Base-by-base conservation (phyloP, 2,329 filamentous ascomycete genomes). In the Chaetomium globosum region DNA sequence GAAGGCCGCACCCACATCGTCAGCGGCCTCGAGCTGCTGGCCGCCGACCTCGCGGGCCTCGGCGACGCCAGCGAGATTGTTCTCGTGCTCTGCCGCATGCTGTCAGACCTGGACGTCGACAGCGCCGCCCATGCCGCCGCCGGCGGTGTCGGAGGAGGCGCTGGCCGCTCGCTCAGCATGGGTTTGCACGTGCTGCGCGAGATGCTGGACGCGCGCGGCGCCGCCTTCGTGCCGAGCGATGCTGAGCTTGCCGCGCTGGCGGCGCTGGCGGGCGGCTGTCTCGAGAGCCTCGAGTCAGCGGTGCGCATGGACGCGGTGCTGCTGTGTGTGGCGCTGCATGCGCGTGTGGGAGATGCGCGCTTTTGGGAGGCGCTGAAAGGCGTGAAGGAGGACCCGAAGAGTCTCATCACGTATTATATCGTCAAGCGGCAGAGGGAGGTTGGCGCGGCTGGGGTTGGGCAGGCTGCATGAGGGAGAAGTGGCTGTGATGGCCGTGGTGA, bases 361-460 rank as follows among this genome's bases (percentile, higher is more conserved):
- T 93, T 93, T 74, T 94, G 90, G 90, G 83, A 83, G 39, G 82
- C 83, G 28, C 80, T 93, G 71, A 85, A 81, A 64, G 83, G 79
- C 10, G 82, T 90, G 36, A 84, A 85, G 73, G 89, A 92, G 69
- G 89, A 91, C 69, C 86, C 89, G 26, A 86, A 92, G 80, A 92
- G 88, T 70, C 76, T 93, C 67, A 87, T 93, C 71, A 93, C 89
- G 10, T 93, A 93, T 74, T 93, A 93, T 75, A 89, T 93, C 72
- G 90, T 90, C 49, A 89, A 89, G 81, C 82, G 83, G 74, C 86
- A 89, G 76, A 79, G 86, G 60, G 87, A 89, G 76, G 58, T 30
- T 36, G 51, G 30, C n/a, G 59, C 26, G 16, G 26, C 28, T 23
- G 55, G 23, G n/a, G 57, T 26, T 33, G 60, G 43, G 52, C 58